Conservation (phyloP, 257 asterid species). For the Sherardia arvensis region DNA sequence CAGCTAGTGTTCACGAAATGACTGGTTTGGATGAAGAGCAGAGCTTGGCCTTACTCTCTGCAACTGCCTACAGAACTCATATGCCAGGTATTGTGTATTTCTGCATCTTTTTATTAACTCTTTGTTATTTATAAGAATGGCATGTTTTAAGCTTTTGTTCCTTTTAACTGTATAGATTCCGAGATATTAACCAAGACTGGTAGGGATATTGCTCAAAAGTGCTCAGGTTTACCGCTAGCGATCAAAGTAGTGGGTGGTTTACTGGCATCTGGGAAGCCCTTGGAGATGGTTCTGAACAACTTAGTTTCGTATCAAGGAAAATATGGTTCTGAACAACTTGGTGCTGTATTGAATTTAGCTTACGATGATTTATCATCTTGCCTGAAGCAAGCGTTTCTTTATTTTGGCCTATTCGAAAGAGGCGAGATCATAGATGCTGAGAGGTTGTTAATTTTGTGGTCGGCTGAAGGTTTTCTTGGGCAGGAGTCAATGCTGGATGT, state of each 20-base stretch:
- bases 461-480: slow-evolving; percentile 3
- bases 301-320: neutral
- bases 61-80: neutral
- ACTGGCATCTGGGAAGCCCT: neutral
- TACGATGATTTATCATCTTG: neutral
- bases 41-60: neutral
- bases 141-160: neutral
- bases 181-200: neutral
- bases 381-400: neutral
- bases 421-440: neutral
- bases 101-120: neutral
- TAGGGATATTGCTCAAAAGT: neutral
- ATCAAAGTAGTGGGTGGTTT: neutral
- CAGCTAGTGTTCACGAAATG: neutral
- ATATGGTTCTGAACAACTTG: neutral
- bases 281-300: neutral
- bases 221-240: neutral
- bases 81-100: neutral
- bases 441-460: neutral
- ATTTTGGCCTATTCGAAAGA: neutral
- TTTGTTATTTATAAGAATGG: too few relatives aligned
- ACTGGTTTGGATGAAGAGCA: neutral
- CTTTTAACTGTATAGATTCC: neutral
- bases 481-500: neutral
- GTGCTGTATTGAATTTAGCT: neutral